These are phyloP conservation scores for Pichia deserticola DNA, from an alignment of 805 yeast genomes.

Conservation along the genomic window DNA sequence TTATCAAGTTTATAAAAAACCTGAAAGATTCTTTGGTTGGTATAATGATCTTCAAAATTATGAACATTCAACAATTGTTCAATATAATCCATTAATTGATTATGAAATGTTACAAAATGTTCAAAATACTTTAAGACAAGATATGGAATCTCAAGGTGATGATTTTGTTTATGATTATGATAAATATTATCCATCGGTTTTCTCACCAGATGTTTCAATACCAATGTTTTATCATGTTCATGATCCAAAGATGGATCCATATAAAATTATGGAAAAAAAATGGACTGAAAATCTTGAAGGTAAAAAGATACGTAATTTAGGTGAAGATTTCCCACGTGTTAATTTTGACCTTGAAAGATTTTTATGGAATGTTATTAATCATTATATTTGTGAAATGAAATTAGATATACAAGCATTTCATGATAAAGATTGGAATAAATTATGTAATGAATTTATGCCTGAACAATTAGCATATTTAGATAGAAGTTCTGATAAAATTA, in stretches of 20 bases:
- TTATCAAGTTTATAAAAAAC: conserved; percentile 44
- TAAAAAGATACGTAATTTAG: conserved; percentile 27
- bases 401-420: conserved; percentile 20
- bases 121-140: conserved; percentile 15
- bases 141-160: conserved; percentile 20
- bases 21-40: conserved; percentile 30
- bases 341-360: conserved; percentile 28
- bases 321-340: conserved; percentile 27
- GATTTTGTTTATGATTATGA: conserved; percentile 24
- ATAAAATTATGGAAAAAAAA: conserved; percentile 27
- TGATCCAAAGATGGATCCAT: conserved; percentile 49
- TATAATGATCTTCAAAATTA: conserved; percentile 24
- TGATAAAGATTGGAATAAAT: conserved; percentile 12
- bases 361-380: conserved; percentile 29
- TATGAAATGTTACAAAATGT: conserved; percentile 22
- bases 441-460: conserved; percentile 24
- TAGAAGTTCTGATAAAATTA: conserved; percentile 18
- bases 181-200: conserved; percentile 19
- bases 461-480: conserved; percentile 22
- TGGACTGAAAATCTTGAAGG: conserved; percentile 25
- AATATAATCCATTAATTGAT: conserved; percentile 29
- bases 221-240: conserved; percentile 40
- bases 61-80: conserved; percentile 30
- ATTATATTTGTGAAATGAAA: conserved; percentile 27
- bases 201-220: conserved; percentile 23